Percentiles rank a stretch among this genome's conserved stretches.
Conservation (phyloP, 331 rosid species). For the Quercus phellos region DNA sequence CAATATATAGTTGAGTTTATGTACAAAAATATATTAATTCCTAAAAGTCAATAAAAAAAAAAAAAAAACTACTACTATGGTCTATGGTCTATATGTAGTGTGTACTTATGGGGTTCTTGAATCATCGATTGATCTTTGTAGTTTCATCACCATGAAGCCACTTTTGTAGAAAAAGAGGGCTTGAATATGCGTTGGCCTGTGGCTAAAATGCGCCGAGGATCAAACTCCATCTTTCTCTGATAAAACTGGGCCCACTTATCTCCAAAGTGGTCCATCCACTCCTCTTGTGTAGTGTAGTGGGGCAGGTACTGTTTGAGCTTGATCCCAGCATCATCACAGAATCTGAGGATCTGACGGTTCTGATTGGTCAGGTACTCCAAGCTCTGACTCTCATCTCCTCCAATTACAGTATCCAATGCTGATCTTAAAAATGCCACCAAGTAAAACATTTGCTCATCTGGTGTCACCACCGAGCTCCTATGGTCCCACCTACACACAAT, state of each 20-base stretch:
- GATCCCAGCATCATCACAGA: conserved; percentile 61
- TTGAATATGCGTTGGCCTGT: conserved; percentile 78
- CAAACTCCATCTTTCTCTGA: conserved; percentile 61
- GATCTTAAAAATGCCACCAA: conserved; percentile 87
- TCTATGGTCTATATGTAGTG: not conserved
- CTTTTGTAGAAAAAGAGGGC: conserved; percentile 18
- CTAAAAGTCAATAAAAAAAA: not conserved
- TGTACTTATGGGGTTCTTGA: not conserved
- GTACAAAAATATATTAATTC: too few relatives aligned
- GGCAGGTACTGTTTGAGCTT: conserved; percentile 84
- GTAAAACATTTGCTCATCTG: conserved; percentile 83
- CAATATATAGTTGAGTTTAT: too few relatives aligned
- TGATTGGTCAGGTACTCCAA: conserved; percentile 60
- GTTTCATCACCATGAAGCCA: conserved; percentile 20
- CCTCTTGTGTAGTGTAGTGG: conserved; percentile 60
- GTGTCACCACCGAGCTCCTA: conserved; percentile 77
- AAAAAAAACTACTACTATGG: not conserved
- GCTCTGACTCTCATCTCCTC: conserved; percentile 38
- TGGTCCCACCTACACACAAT: conserved; percentile 67
- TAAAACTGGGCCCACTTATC: conserved; percentile 74
- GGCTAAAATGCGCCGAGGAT: conserved; percentile 76
- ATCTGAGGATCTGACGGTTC: conserved; percentile 72
- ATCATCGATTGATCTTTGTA: not conserved
- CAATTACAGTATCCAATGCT: conserved; percentile 47
- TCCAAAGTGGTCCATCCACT: conserved; percentile 92